Base-by-base conservation (phyloP, 352 stramenopile species). In the Phytophthora rubi region DNA sequence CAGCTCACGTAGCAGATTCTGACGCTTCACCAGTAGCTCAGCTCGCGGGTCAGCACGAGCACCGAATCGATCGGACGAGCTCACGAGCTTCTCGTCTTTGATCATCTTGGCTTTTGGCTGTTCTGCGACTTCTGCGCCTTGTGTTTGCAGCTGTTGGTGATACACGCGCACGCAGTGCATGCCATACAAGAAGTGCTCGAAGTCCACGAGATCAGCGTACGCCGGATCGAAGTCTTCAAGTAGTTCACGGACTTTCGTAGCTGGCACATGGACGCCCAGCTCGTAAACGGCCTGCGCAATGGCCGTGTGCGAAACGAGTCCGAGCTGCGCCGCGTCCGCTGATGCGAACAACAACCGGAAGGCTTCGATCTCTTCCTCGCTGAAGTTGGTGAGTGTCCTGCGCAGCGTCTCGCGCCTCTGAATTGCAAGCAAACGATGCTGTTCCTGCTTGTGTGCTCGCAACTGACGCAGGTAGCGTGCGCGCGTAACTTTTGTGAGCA, bases 141-240 rank as follows among this genome's bases (percentile, higher is more conserved):
- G 51, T 1, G 55, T 56, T 37, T 94, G 80, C 47, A 88, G 76
- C 4, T 85, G 67, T 44, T 94, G 86, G 49, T 94, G 86, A 47
- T 90, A 70, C 32, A 80, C 48, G 1, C 86, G 84, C 23, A 89
- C 83, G 57, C 85, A 89, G 64, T 92, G 84, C 86, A 94, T 94
- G 61, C 82, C 86, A 53, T 90, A 94, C 8, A 94, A 47, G 65
- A 92, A 94, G 62, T 94, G 85, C 51, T 94, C 86, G 54, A 92
- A 88, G 70, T 94, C 86, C 8, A 94, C 85, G 1, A 94, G 79
- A 26, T 94, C 86, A 8, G 81, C 83, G 53, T 90, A 94, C 21
- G 84, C 86, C 1, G 84, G 83, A 32, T 94, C 86, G 7, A 92
- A 76, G 0, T 75, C 79, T 30, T 73, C 13, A 1, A 94, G 68